Base-by-base conservation (phyloP, 2,329 filamentous ascomycete genomes). In the Talaromyces funiculosus region DNA sequence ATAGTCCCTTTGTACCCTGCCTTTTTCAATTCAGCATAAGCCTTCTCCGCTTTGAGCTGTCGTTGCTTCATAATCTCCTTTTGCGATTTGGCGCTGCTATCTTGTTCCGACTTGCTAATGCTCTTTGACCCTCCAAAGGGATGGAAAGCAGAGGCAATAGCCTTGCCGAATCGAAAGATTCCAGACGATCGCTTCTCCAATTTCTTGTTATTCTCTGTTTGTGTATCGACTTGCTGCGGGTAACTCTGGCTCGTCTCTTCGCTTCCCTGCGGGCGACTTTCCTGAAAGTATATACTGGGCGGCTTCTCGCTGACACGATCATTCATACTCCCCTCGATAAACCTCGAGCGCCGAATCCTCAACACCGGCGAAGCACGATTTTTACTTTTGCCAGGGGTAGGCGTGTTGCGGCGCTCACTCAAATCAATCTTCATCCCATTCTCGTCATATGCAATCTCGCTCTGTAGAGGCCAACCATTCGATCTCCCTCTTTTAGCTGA, bases 251-350 rank as follows among this genome's bases (percentile, higher is more conserved):
- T 9, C 3, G 2, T 9, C 9, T 45, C 42, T 16, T 45, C 42
- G 14, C 40, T 43, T 24, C 40, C 10, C 16, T 5, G 12, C 3
- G 16, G 4, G 20, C 22, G 42, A 42, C 53, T 57, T 61, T 63
- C 70, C 6, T 76, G 85, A 43, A 89, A 80, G 72, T 89, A 92
- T 42, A 85, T 81, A 47, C 83, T 80, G 0, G 90, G 90, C 29
- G 90, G 90, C 62, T 81, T 83, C 61, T 85, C 82, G 69, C 89
- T 92, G 33, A 84, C 80, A 65, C 89, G 86, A 73, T 95, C 90
- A 69, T 87, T 90, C 90, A 96, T 93, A 68, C 88, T 93, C 42
- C 89, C 92, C 75, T 96, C 92, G 38, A 83, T 74, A 65, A 88
- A 88, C 59, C 77, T 87, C 68, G 82, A 95, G 80, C 75, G 85